Conservation (phyloP, 306 rosid species). For the Rosa persica region DNA sequence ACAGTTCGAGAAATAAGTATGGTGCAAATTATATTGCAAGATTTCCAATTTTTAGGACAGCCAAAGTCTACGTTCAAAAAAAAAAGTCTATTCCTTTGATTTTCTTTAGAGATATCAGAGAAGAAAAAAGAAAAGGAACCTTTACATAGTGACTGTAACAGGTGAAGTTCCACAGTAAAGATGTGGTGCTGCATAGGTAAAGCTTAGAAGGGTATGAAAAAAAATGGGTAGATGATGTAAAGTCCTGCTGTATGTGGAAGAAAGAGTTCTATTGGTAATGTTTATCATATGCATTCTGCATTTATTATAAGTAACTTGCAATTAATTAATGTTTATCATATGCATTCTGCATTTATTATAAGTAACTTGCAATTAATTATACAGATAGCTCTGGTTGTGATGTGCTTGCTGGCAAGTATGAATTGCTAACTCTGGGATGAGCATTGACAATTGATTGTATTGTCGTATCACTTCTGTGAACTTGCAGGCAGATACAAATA, state of each 20-base stretch:
- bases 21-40: neutral
- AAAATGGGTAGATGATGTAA: neutral
- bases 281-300: neutral
- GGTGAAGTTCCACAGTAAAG: neutral
- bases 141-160: neutral
- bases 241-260: neutral
- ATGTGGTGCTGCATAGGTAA: neutral
- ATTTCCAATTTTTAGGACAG: neutral
- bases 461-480: neutral
- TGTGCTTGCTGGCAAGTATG: neutral
- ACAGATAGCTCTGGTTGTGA: neutral
- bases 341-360: neutral
- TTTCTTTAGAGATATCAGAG: neutral
- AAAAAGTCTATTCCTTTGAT: neutral
- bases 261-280: neutral
- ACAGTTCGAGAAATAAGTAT: neutral
- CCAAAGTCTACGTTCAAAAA: neutral
- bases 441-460: neutral
- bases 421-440: neutral
- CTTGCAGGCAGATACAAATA: slow-evolving; percentile 84
- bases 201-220: neutral
- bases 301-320: neutral
- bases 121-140: neutral
- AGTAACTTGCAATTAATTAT: neutral
- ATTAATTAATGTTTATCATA: neutral